Percentiles rank a stretch among this genome's conserved stretches.
Conservation (phyloP, 306 rosid genomes). For the Biancaea sappan region DNA sequence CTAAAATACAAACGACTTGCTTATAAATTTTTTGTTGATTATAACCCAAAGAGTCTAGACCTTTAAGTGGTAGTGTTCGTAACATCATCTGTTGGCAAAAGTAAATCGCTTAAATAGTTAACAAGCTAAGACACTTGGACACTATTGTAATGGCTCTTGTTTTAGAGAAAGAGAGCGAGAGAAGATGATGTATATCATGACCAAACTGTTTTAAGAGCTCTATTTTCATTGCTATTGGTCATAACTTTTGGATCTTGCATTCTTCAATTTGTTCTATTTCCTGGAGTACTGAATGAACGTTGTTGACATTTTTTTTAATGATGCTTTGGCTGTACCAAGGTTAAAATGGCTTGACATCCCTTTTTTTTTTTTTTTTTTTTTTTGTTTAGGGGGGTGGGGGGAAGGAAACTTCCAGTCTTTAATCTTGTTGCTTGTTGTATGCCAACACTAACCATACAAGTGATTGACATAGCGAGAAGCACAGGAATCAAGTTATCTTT, state of each 20-base stretch:
- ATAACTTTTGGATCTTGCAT: background rate
- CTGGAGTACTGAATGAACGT: background rate
- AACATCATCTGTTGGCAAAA: too few species aligned
- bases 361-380: too few species aligned
- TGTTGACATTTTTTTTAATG: slow-evolving; percentile 1
- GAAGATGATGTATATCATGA: too few species aligned
- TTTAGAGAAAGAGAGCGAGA: background rate
- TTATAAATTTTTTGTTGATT: too few species aligned
- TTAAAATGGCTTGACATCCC: too few species aligned
- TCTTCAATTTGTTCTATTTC: background rate
- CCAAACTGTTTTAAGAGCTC: background rate
- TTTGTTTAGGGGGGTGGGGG: too few species aligned
- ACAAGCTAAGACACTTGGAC: too few species aligned
- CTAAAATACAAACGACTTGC: too few species aligned
- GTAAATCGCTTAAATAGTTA: too few species aligned
- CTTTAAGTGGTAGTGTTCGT: too few species aligned
- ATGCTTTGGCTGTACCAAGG: background rate
- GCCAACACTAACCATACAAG: slow-evolving; percentile 3
- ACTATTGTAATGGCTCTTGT: background rate
- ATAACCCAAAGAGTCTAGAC: too few species aligned
- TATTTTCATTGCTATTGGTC: too few species aligned
- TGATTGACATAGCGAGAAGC: background rate
- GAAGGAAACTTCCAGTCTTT: background rate
- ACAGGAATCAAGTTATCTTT: background rate
- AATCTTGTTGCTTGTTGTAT: slow-evolving; percentile 9